Evolutionary conservation across 2,329 filamentous ascomycete genomes (phyloP), one percentile per base, ranked within the genome.

Genomic region (Colletotrichum noveboracense): DNA sequence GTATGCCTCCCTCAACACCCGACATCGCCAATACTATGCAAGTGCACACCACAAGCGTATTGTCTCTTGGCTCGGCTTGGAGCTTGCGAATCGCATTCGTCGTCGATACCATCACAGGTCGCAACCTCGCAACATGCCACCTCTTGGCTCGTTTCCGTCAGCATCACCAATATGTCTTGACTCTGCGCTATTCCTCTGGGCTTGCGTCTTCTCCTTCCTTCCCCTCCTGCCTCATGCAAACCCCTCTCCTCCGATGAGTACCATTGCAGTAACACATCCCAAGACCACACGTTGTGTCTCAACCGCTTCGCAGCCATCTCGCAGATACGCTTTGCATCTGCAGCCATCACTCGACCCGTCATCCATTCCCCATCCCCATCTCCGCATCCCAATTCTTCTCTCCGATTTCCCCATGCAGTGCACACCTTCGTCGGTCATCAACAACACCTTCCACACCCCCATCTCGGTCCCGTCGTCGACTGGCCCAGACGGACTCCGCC

Each of bases 281-380:
- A 21, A 48, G 43, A 48, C 43, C 43, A 48, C 18, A 21, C 43
- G 43, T 48, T 48, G n/a, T 43, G 38, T 48, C 43, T 48, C 43
- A 48, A 21, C 43, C 43, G 43, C 43, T 12, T 28, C 13, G 68
- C 67, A 66, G 28, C 38, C 73, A n/a, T 64, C 38, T 28, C 24
- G 30, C 36, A 72, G 64, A 73, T 76, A 76, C 56, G 26, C 58
- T 69, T 74, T 52, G 70, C 70, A 52, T 64, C 34, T 61, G 60
- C 65, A 76, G 74, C 70, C 65, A 64, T 76, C 64, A 36, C 26
- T 30, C 65, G 24, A 61, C 66, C 71, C 58, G 30, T 74, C 70
- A 55, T 62, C 32, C n/a, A 74, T 68, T 70, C 58, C 58, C 64
- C 30, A 24, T 30, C 24, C 10, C n/a, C 58, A 18, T 61, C 58